Evolutionary conservation across 2,329 filamentous ascomycete genomes (phyloP), one percentile per base, ranked within the genome.

Genomic region (Colletotrichum falcatum): DNA sequence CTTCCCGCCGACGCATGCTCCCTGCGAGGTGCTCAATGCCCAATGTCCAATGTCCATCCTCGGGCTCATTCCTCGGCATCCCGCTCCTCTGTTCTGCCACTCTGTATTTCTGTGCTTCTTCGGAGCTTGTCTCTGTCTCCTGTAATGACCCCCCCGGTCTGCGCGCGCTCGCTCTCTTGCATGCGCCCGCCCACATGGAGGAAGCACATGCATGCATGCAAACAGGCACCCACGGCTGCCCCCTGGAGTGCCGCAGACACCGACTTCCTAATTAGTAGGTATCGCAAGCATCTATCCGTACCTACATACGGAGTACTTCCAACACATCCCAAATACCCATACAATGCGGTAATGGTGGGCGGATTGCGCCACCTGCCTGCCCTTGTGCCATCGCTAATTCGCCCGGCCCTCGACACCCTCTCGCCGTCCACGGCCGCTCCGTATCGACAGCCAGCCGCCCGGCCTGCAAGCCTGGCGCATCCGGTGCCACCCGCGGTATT

Each of bases 241-340:
- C 63, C 66, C 66, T 70, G 66, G 61, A 28, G 44, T 42, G 39
- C 30, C 66, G 62, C 67, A 67, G 63, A 66, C 58, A 53, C 63
- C 67, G 61, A 44, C 56, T 66, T 39, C 28, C 28, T 66, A 44
- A 16, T 39, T 12, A 16, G 37, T 39, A 18, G 6, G 5, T 18
- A 18, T 14, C 6, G 18, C 35, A 9, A 1, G 14, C 16, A 18
- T 8, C 37, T 7, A 9, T 20, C 16, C 8, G 63, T 63, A 61
- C 42, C 42, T 20, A 56, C n/a, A n/a, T n/a, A n/a, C n/a, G n/a
- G n/a, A n/a, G n/a, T n/a, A n/a, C n/a, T n/a, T n/a, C n/a, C n/a
- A n/a, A n/a, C n/a, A n/a, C n/a, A n/a, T n/a, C n/a, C n/a, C n/a
- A n/a, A 63, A 53, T 63, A 56, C 23, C 63, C 56, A 55, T 70